Conservation (phyloP, 768 basidiomycete species). For the Rhizopogon roseolus region DNA sequence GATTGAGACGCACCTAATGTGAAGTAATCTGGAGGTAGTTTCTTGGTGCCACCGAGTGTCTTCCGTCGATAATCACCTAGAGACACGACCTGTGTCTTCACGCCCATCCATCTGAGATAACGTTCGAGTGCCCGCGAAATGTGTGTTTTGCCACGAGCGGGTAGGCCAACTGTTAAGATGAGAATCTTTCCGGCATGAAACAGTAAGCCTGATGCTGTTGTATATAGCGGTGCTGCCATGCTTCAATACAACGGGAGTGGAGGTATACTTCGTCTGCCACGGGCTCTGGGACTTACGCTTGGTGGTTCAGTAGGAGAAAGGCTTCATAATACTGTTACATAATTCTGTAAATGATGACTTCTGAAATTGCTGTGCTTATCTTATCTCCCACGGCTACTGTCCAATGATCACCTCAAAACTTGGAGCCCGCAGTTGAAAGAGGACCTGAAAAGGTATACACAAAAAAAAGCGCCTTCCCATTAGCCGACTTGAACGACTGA, state of each 20-base stretch:
- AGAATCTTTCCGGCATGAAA: conserved; percentile 96
- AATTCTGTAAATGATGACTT: no score
- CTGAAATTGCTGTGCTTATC: neutral
- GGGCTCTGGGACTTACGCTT: neutral
- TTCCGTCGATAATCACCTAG: conserved; percentile 93
- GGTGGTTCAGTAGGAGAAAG: no score
- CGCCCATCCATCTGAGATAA: conserved; percentile 98
- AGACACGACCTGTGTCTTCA: conserved; percentile 92
- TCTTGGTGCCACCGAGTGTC: conserved; percentile 81
- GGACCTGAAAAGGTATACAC: no score
- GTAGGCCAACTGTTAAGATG: conserved; percentile 87
- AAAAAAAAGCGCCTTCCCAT: conserved; percentile 25
- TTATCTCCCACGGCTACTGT: neutral
- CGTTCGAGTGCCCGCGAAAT: conserved; percentile 93
- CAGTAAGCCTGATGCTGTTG: conserved; percentile 81
- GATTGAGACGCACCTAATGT: conserved; percentile 50
- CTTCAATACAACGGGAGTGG: neutral
- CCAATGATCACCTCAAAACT: no score
- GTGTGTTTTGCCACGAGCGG: conserved; percentile 95
- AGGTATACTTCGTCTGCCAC: neutral
- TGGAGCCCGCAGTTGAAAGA: no score
- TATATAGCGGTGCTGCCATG: conserved; percentile 96
- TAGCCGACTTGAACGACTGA: conserved; percentile 39
- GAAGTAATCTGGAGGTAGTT: conserved; percentile 91
- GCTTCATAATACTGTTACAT: no score